Base-by-base conservation (phyloP, 2,329 filamentous ascomycete genomes). In the Dactylonectria estremocensis region DNA sequence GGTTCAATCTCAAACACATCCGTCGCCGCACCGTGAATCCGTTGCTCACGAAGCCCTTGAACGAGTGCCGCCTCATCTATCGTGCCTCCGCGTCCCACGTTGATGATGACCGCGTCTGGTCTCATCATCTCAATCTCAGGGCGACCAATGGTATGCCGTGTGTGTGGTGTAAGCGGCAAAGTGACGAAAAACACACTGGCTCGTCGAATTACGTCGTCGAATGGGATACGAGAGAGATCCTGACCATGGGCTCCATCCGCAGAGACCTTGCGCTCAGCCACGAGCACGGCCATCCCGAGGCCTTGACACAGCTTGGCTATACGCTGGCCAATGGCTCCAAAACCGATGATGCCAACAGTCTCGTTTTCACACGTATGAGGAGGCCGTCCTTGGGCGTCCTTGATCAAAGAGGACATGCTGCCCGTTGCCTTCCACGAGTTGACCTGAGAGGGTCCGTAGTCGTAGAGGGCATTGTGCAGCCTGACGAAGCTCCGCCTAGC, bases 281-380 rank as follows among this genome's bases (percentile, higher is more conserved):
- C 18, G 52, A 63, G 61, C 20, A 63, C 28, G 1, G 28, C 24
- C 61, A 63, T 63, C 1, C 61, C 61, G n/a, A 63, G 33, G 9
- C 37, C 43, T 14, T 57, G 22, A 20, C 61, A 63, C 3, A 63
- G 50, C 0, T 5, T 5, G 3, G 52, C 52, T 11, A 63, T 49
- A 1, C 61, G 16, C 33, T 63, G 61, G 3, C 61, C 61, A 2
- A 63, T 57, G 0, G 43, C 22, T 1, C 61, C 61, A 3, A 45
- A 48, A 5, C 61, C 61, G 18, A 63, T 37, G 7, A 63, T 57
- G 2, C 61, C 61, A 14, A 33, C 61, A 14, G 22, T 52, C 16
- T 58, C 54, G 14, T 43, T 64, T 1, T 16, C 33, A 9, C 61
- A 64, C 11, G 61, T 58, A 22, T 50, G 61, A 4, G 61, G 61